Conservation (phyloP, 495 filamentous ascomycete species). For the Penicillium nucicola region DNA sequence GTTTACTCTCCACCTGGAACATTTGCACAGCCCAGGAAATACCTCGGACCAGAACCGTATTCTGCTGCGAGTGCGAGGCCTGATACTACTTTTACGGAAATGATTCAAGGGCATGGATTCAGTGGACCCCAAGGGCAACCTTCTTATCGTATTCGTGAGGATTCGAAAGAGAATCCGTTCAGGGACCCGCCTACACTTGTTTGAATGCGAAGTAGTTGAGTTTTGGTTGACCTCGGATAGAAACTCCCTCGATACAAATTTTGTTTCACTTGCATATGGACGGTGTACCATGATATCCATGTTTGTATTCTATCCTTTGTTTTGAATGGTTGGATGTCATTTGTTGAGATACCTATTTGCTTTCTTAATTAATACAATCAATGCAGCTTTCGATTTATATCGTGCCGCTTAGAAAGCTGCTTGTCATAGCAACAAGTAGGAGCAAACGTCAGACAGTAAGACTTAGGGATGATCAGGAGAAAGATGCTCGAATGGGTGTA, state of each 20-base stretch:
- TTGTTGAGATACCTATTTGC: background rate
- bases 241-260: background rate
- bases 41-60: constrained; percentile 31
- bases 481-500: background rate
- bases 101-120: constrained; percentile 53
- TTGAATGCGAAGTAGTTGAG: background rate
- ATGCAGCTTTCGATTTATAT: background rate
- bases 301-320: background rate
- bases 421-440: too few relatives aligned
- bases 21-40: constrained; percentile 26
- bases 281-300: background rate
- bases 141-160: constrained; percentile 25
- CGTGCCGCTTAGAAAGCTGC: background rate
- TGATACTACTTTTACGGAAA: constrained; percentile 61
- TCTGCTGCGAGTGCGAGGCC: constrained; percentile 28
- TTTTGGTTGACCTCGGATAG: background rate
- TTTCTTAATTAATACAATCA: background rate
- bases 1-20: constrained; percentile 63
- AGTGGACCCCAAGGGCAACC: constrained; percentile 41
- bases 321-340: background rate
- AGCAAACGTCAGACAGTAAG: too few relatives aligned
- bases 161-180: constrained; percentile 1
- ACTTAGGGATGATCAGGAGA: background rate
- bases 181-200: background rate
- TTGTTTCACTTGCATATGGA: background rate